A percentile compares a stretch with the other conserved stretches of the same genome.
phyloP scores from a whole-genome alignment of 2,329 filamentous ascomycete species.

The Fusarium sp. region DNA sequence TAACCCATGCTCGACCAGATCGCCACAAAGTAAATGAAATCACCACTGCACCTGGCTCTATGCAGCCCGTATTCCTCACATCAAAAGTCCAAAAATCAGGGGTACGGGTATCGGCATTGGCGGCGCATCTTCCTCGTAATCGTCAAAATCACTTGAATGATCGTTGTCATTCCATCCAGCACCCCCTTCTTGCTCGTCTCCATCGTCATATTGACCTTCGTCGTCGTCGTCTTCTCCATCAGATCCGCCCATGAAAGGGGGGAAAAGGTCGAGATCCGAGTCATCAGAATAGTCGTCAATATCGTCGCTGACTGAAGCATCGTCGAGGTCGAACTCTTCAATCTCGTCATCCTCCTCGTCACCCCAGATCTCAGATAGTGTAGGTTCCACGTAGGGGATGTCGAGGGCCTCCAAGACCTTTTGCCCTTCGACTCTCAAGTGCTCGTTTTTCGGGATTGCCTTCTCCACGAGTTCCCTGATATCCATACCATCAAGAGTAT shows the following conservation, averaged over 20 bases:
- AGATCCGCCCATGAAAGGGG: slow-evolving; percentile 10
- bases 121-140: slow-evolving; percentile 36
- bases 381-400: slow-evolving; percentile 41
- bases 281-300: slow-evolving; percentile 31
- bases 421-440: slow-evolving; percentile 36
- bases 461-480: slow-evolving; percentile 39
- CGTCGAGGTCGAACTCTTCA: slow-evolving; percentile 23
- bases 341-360: slow-evolving; percentile 14
- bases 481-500: slow-evolving; percentile 32
- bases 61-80: slow-evolving; percentile 21
- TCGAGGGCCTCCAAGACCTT: slow-evolving; percentile 42
- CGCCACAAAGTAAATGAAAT: slow-evolving; percentile 7
- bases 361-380: slow-evolving; percentile 3
- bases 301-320: slow-evolving; percentile 31
- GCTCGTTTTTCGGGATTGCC: slow-evolving; percentile 36
- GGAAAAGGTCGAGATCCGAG: slow-evolving; percentile 23
- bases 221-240: slow-evolving; percentile 31
- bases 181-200: slow-evolving; percentile 19
- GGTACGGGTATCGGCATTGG: slow-evolving; percentile 34
- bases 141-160: slow-evolving; percentile 32
- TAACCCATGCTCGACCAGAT: slow-evolving; percentile 5
- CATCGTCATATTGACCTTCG: slow-evolving; percentile 4
- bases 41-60: slow-evolving; percentile 4
- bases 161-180: slow-evolving; percentile 20
- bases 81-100: slow-evolving; percentile 38